Evolutionary conservation across 1,139 yeast genomes (phyloP), one percentile per base, ranked within the genome.

Genomic region (Maudiozyma humilis): DNA sequence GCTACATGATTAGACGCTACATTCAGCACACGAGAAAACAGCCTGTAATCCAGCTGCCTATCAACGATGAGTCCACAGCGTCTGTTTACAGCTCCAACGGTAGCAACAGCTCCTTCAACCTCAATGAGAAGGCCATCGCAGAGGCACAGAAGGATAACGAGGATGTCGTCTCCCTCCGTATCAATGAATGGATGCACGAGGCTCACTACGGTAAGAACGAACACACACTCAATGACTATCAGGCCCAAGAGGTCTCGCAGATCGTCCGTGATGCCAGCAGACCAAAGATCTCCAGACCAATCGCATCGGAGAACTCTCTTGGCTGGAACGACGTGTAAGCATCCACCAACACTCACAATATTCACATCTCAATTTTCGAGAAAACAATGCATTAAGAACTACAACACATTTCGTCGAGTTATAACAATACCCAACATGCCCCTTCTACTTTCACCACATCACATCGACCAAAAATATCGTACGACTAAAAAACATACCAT

Each of bases 281-380:
- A 37, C 39, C 36, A 4, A 63, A 62, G 36, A 72, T 72, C 36
- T 70, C 75, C 2, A 67, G 67, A 41, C 78, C 78, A 20, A 71
- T 71, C 40, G 72, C 73, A 30, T 61, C 72, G 14, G 70, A 70
- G 50, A 72, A 70, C 51, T 71, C 77, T 5, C 58, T 72, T 38
- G 77, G 77, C 32, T 72, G 76, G 76, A 59, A 50, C 44, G 65
- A 53, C 47, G 52, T 56, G 29, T 57, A 47, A 51, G 27, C 27
- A 23, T 23, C 6, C 6, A 6, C 6, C 10, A 6, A 23, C 10
- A 23, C 10, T 23, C 27, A 23, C 27, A 6, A 23, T 6, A 6
- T 10, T 23, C 27, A 10, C 27, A 23, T 23, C 27, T 6, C 27
- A 23, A 23, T 32, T 32, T 32, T 32, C 14, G 13, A 15, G 18